These are phyloP conservation scores for Calycina herbarum DNA, from an alignment of 2,329 filamentous ascomycete genomes.

Conservation along the genomic window DNA sequence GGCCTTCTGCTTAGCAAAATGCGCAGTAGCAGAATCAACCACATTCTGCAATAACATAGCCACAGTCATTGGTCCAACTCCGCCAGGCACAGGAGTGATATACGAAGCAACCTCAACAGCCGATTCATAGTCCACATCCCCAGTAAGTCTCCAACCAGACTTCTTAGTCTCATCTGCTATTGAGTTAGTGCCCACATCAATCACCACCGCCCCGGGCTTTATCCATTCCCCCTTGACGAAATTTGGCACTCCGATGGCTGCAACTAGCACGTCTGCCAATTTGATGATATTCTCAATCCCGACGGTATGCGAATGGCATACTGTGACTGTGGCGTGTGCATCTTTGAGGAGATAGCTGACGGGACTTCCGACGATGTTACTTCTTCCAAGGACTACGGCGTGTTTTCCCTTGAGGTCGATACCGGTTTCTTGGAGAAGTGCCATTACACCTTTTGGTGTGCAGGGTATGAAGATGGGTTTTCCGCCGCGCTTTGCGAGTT, in stretches of 20 bases:
- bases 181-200: slow-evolving; percentile 98
- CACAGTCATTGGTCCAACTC: slow-evolving; percentile 98
- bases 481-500: slow-evolving; percentile 93
- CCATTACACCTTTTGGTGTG: slow-evolving; percentile 97
- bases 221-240: slow-evolving; percentile 96
- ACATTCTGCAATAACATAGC: slow-evolving; percentile 98
- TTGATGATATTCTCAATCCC: slow-evolving; percentile 74
- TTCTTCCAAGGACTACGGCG: slow-evolving; percentile 90
- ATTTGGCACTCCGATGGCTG: slow-evolving; percentile 82
- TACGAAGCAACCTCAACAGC: slow-evolving; percentile 83
- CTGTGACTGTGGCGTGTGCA: slow-evolving; percentile 92
- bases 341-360: slow-evolving; percentile 95
- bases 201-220: slow-evolving; percentile 91
- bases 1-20: slow-evolving; percentile 80
- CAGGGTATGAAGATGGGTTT: slow-evolving; percentile 88
- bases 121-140: slow-evolving; percentile 89
- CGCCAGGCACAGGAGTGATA: slow-evolving; percentile 94
- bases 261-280: slow-evolving; percentile 84
- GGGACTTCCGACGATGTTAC: slow-evolving; percentile 95
- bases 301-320: slow-evolving; percentile 88
- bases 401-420: slow-evolving; percentile 86
- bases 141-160: slow-evolving; percentile 87
- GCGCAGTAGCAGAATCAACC: slow-evolving; percentile 77
- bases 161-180: slow-evolving; percentile 86
- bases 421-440: slow-evolving; percentile 78